Evolutionary conservation across 2,329 filamentous ascomycete genomes (phyloP).

Genomic region (Aspergillus sp.): DNA sequence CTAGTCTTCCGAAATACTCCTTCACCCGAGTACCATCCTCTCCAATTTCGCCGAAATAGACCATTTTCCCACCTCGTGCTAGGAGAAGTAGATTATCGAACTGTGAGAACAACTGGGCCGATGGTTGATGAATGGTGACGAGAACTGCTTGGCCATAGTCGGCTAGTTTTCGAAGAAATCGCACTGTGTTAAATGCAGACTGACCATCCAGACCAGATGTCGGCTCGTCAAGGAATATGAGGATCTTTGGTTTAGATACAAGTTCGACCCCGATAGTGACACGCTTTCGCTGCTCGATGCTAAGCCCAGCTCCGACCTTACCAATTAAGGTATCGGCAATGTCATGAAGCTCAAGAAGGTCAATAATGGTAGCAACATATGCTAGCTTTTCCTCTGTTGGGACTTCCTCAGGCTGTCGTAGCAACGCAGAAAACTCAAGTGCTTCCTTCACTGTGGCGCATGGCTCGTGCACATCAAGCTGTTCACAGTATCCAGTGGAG

Average conservation of each 20-base stretch:
- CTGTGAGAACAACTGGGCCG: conserved; percentile 61
- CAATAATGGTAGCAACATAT: conserved; percentile 62
- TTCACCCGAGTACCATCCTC: conserved; percentile 60
- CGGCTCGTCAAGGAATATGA: conserved; percentile 67
- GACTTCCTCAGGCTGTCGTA: conserved; percentile 53
- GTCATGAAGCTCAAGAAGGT: conserved; percentile 58
- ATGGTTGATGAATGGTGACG: conserved; percentile 68
- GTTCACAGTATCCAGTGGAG: conserved; percentile 64
- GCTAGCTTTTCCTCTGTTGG: conserved; percentile 56
- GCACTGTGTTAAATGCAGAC: conserved; percentile 61
- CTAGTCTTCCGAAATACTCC: conserved; percentile 62
- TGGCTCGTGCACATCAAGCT: conserved; percentile 64
- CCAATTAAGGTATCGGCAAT: conserved; percentile 60
- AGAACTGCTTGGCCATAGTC: conserved; percentile 63
- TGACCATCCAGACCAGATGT: conserved; percentile 66
- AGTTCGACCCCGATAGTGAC: conserved; percentile 69
- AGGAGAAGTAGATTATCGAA: conserved; percentile 67
- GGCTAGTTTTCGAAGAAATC: conserved; percentile 62
- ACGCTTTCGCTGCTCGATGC: conserved; percentile 63
- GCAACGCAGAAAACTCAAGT: conserved; percentile 60
- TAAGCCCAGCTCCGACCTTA: conserved; percentile 41
- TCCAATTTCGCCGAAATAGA: conserved; percentile 67
- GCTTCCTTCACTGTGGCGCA: conserved; percentile 63
- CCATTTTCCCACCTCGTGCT: conserved; percentile 63
- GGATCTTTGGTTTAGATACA: conserved; percentile 61